Evolutionary conservation across 2,329 filamentous ascomycete genomes (phyloP).

Genomic region (Cordyceps farinosa): DNA sequence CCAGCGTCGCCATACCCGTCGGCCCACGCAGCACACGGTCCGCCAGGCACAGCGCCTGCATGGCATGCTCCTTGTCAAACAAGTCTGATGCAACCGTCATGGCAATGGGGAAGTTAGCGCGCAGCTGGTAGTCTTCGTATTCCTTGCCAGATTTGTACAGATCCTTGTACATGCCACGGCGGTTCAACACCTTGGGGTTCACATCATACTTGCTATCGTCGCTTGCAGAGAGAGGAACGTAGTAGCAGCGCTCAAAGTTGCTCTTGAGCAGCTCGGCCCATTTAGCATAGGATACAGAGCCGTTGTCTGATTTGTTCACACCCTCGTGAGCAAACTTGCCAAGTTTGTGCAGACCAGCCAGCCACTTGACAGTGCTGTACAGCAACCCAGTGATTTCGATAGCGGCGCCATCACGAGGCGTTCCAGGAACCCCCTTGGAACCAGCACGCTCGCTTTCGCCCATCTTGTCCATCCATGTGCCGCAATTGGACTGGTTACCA

Average conservation of each 20-base stretch:
- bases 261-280: constrained; percentile 79
- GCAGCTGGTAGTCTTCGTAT: constrained; percentile 96
- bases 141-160: constrained; percentile 90
- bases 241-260: constrained; percentile 93
- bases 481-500: constrained; percentile 90
- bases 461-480: constrained; percentile 99
- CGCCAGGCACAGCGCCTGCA: constrained; percentile 73
- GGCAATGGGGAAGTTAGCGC: constrained; percentile 89
- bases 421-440: constrained; percentile 90
- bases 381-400: constrained; percentile 92
- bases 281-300: constrained; percentile 63
- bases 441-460: constrained; percentile 90
- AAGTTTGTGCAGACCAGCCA: constrained; percentile 61
- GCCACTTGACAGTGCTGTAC: constrained; percentile 85
- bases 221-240: constrained; percentile 64
- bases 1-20: constrained; percentile 91
- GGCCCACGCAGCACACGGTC: constrained; percentile 80
- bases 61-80: constrained; percentile 74
- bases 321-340: constrained; percentile 70
- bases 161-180: constrained; percentile 97
- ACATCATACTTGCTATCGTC: constrained; percentile 79
- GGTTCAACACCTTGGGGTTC: constrained; percentile 75
- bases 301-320: constrained; percentile 63
- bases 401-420: constrained; percentile 92
- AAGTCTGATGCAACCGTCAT: constrained; percentile 91